Evolutionary conservation across 2,329 filamentous ascomycete genomes (phyloP).

Genomic region (Sphaerulina vaccinii): DNA sequence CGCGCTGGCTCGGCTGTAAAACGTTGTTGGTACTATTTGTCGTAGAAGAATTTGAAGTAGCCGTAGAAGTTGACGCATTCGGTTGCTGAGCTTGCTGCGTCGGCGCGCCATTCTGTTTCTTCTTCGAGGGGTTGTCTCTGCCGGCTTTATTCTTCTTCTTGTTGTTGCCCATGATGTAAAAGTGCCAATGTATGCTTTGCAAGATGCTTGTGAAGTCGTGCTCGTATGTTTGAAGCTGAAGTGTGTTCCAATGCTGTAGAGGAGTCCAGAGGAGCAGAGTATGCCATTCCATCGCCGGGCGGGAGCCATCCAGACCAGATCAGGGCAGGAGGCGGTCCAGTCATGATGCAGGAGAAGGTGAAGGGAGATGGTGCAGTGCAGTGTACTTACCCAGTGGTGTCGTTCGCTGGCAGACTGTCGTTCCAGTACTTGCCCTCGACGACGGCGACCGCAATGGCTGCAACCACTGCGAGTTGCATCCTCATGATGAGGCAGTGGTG

Average conservation of each 20-base stretch:
- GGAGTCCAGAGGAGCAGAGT: not conserved
- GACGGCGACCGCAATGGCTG: slow-evolving; percentile 12
- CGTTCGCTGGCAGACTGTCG: slow-evolving; percentile 7
- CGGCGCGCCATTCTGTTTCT: too few species aligned
- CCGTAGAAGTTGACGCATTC: not conserved
- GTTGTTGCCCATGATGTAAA: slow-evolving; percentile 4
- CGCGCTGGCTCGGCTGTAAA: not conserved
- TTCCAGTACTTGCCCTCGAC: slow-evolving; percentile 16
- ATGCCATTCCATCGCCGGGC: not conserved
- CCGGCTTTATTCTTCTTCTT: not conserved
- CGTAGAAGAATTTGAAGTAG: not conserved
- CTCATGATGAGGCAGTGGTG: slow-evolving; percentile 19
- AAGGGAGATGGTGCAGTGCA: not conserved
- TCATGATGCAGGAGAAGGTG: not conserved
- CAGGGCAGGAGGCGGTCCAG: not conserved
- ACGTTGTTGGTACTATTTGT: not conserved
- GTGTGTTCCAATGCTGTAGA: not conserved
- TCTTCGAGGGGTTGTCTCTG: too few species aligned
- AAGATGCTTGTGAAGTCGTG: slow-evolving; percentile 5
- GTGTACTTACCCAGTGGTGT: slow-evolving; percentile 21
- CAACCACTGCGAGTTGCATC: slow-evolving; percentile 18
- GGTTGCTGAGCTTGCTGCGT: not conserved
- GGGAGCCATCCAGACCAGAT: not conserved
- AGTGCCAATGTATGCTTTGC: slow-evolving; percentile 10
- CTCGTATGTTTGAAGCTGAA: not conserved